Base-by-base conservation (phyloP, 305 asterid genomes). In the Coffea humblotiana region DNA sequence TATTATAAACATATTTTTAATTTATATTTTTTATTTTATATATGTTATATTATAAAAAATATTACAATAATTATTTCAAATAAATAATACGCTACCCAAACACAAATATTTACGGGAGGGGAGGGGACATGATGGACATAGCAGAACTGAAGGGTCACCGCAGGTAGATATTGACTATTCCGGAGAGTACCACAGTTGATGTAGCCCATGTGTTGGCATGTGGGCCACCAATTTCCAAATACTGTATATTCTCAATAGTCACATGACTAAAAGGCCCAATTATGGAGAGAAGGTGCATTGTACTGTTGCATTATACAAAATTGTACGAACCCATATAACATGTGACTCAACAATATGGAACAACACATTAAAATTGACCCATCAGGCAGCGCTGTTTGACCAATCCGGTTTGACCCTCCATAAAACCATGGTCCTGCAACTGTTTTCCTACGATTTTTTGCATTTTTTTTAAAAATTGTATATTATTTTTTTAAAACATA, bases 211-310 rank as follows among this genome's bases (percentile, higher is more conserved):
- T 85, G 89, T 79, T 77, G 18, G 88, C 92, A 87, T 89, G 92
- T 89, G 92, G 88, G 82, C 89, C 86, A 85, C 64, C 76, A 85
- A 84, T 84, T 85, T 85, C 79, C 81, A 87, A 84, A 87, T 84
- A 90, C 88, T 77, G 4, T 40, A 82, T 85, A 85, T 89, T 88
- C 88, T 81, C 78, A 65, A n/a, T 2, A 71, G 11, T 83, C 92
- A 90, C 92, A 89, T 89, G 93, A 81, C 58, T 8, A 18, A 9
- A 52, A 80, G 37, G 70, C 78, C 48, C 71, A 47, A n/a, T 16
- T 54, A 75, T 8, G 37, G 8, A n/a, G 0, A 54, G 52, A 67
- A 51, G 16, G 72, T 64, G 74, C 67, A 32, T 54, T 73, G 56
- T 48, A 65, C 54, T n/a, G 23, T 19, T 40, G 2, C 58, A 8